Evolutionary conservation across 331 rosid genomes (phyloP), one percentile per base, ranked within the genome.

Genomic region (Ulmus americana): DNA sequence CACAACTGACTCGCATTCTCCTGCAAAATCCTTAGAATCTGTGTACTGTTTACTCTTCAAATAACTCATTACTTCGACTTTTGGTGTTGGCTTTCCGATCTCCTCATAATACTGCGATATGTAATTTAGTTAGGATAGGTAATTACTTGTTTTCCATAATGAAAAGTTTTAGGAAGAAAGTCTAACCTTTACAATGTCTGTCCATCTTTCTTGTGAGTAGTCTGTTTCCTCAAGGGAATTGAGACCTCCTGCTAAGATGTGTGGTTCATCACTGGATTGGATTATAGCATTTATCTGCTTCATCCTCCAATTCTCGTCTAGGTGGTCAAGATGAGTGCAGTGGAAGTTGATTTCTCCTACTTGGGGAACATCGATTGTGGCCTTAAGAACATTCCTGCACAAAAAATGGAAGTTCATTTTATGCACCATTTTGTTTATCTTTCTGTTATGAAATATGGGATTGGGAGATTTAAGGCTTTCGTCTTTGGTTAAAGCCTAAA

Each of bases 281-380:
- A 94, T 85, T 67, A 90, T 94, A 51, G 95, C 80, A 47, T 90
- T 82, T 10, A 94, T 78, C 81, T 90, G 98, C 77, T 82, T 94
- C 97, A 94, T 94, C 22, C 98, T 57, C 98, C 97, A 94, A 61
- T 79, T 84, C 77, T 94, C 98, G 55, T 89, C 87, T 7, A 92
- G 96, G 73, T 88, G 96, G 80, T 92, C 96, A 59, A 92, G 96
- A 76, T 85, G 95, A 5, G 98, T 92, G 44, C 98, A 86, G 57
- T 83, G 81, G 68, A 89, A 81, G 67, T 85, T 89, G 13, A 89
- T 76, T 68, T 89, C 98, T 55, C 97, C 98, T n/a, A 70, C 77
- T 72, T 82, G 63, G 7, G 91, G 95, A 16, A 92, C 95, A 28
- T 87, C 97, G 5, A 92, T 87, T 0, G 97, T 89, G 56, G 87